These are phyloP conservation scores for Cyberlindnera xylosilytica DNA, from an alignment of 805 yeast genomes.

Conservation along the genomic window DNA sequence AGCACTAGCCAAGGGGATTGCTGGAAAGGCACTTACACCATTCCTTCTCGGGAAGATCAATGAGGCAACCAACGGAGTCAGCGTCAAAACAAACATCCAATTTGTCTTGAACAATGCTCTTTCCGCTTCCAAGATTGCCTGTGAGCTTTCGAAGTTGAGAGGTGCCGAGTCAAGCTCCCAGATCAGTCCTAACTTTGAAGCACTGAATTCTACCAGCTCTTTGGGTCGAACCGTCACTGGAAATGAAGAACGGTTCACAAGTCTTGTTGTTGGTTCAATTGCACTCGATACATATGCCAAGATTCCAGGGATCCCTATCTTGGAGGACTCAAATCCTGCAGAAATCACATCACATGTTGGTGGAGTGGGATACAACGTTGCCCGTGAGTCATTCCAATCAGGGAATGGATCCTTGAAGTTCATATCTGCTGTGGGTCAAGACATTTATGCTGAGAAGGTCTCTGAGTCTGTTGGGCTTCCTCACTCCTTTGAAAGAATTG, in stretches of 20 bases:
- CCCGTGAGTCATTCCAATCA: conserved; percentile 52
- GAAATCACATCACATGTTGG: conserved; percentile 56
- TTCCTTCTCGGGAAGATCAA: conserved; percentile 66
- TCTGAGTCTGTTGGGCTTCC: conserved; percentile 31
- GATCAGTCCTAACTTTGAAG: too few species aligned
- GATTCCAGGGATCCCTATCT: conserved; percentile 30
- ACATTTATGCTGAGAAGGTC: conserved; percentile 46
- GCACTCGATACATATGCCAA: conserved; percentile 71
- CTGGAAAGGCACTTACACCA: conserved; percentile 80
- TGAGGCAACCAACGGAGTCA: conserved; percentile 61
- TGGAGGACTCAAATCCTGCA: conserved; percentile 76
- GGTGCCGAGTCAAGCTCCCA: neutral
- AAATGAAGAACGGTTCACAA: conserved; percentile 16
- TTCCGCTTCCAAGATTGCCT: conserved; percentile 66
- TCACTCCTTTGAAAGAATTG: conserved; percentile 15
- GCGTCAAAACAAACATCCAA: conserved; percentile 66
- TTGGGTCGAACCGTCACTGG: too few species aligned
- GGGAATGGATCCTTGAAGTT: conserved; percentile 36
- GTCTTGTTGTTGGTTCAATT: conserved; percentile 66
- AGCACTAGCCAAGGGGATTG: conserved; percentile 50
- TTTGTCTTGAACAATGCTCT: conserved; percentile 77
- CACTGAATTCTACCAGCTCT: too few species aligned
- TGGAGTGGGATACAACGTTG: conserved; percentile 83
- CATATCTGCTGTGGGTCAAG: conserved; percentile 62
- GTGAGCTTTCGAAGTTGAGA: conserved; percentile 21